Percentiles rank a stretch among this genome's conserved stretches.
These are phyloP conservation scores for Camelina laxa DNA, from an alignment of 345 rosid genomes.

Conservation along the genomic window DNA sequence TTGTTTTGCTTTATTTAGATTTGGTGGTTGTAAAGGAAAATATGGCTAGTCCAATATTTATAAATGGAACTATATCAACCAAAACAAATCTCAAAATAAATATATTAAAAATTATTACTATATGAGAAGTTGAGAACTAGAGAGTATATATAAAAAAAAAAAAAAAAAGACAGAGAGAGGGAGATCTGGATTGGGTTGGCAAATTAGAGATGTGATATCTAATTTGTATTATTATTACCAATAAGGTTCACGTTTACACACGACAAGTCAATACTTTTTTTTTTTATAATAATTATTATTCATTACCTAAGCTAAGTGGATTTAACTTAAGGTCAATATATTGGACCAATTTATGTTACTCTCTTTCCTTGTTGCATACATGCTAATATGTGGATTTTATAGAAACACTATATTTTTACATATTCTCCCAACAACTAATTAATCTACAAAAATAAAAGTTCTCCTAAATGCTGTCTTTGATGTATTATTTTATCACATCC, in stretches of 20 bases:
- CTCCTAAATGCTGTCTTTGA: too few species aligned
- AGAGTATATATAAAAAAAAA: neutral
- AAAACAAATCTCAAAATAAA: neutral
- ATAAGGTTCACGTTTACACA: neutral
- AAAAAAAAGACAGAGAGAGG: neutral
- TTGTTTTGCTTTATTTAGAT: conserved; percentile 31
- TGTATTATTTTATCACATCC: too few species aligned
- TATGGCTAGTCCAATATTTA: conserved; percentile 17
- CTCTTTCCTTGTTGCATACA: neutral
- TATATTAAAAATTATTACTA: neutral
- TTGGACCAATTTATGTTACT: neutral
- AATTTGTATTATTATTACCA: conserved; percentile 3
- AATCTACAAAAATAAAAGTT: too few species aligned
- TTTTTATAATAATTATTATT: neutral
- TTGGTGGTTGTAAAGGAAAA: conserved; percentile 6
- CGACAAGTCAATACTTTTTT: neutral
- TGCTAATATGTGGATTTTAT: neutral
- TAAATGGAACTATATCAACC: neutral
- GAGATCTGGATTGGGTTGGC: conserved; percentile 29
- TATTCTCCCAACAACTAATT: too few species aligned
- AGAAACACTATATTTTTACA: too few species aligned
- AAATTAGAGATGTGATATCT: neutral
- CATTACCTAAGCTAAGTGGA: neutral
- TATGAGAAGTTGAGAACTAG: conserved; percentile 1
- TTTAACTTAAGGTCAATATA: neutral